Evolutionary conservation across 257 asterid species (phyloP).

Genomic region (Solanum pinnatisectum): DNA sequence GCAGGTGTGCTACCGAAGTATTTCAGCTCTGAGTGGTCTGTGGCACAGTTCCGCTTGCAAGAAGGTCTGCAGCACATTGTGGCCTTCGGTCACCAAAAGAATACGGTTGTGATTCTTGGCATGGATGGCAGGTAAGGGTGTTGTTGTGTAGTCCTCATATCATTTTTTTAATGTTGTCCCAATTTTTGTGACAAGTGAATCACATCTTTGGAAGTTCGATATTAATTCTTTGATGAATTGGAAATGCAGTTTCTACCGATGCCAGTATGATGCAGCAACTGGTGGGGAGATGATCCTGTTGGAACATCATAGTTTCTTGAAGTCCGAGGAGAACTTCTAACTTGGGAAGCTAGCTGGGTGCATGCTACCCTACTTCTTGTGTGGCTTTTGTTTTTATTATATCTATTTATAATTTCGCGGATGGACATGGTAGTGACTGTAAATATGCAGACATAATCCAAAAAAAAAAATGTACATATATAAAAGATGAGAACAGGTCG

Average conservation of each 20-base stretch:
- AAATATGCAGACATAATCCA: neutral
- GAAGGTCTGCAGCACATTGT: slow-evolving; percentile 76
- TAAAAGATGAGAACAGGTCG: neutral
- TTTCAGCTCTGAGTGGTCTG: slow-evolving; percentile 97
- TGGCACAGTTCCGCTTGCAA: slow-evolving; percentile 80
- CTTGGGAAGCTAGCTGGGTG: neutral
- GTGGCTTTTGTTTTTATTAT: neutral
- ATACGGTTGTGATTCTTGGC: slow-evolving; percentile 80
- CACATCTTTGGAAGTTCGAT: neutral
- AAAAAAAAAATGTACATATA: slow-evolving; percentile 6
- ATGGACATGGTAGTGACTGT: neutral
- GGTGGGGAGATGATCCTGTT: slow-evolving; percentile 90
- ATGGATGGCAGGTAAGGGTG: slow-evolving; percentile 77
- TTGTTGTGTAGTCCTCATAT: neutral
- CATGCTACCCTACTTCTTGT: neutral
- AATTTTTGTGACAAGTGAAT: neutral
- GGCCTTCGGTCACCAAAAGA: slow-evolving; percentile 87
- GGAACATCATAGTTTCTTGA: slow-evolving; percentile 73
- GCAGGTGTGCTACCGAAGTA: slow-evolving; percentile 86
- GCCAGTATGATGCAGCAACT: slow-evolving; percentile 53
- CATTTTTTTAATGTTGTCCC: neutral
- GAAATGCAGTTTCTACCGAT: slow-evolving; percentile 54
- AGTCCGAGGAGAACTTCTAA: slow-evolving; percentile 58
- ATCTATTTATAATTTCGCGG: neutral
- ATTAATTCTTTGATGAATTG: neutral